These are phyloP conservation scores for Cadophora malorum DNA, from an alignment of 2,329 filamentous ascomycete species.

Conservation along the genomic window DNA sequence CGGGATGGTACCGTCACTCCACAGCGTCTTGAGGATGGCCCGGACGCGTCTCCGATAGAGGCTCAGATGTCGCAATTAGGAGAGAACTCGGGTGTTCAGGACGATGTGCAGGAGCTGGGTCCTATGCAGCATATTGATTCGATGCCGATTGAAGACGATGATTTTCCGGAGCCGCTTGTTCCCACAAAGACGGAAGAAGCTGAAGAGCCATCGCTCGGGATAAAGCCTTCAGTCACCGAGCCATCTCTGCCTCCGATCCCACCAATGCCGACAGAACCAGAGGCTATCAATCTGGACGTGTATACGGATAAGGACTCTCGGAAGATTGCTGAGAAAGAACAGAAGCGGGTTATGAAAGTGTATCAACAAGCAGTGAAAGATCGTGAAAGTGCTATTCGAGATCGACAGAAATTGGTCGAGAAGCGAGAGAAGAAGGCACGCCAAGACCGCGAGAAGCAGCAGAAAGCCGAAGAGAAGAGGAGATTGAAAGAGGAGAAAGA, in stretches of 20 bases:
- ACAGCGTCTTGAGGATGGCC: constrained; percentile 43
- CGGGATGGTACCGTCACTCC: constrained; percentile 46
- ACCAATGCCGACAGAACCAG: constrained; percentile 59
- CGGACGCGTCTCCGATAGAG: constrained; percentile 27
- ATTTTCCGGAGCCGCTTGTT: constrained; percentile 23
- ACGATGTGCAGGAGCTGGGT: constrained; percentile 36
- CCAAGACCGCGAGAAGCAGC: constrained; percentile 49
- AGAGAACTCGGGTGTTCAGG: constrained; percentile 39
- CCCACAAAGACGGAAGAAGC: constrained; percentile 4
- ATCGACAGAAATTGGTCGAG: constrained; percentile 65
- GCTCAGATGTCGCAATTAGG: constrained; percentile 39
- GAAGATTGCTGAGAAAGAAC: constrained; percentile 73
- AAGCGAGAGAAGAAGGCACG: constrained; percentile 54
- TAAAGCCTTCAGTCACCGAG: constrained; percentile 26
- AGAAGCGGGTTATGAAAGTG: constrained; percentile 64
- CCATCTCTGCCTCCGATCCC: constrained; percentile 54
- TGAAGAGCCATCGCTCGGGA: constrained; percentile 11
- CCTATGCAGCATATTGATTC: constrained; percentile 50
- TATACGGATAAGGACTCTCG: constrained; percentile 69
- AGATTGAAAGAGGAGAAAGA: constrained; percentile 40
- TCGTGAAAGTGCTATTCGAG: constrained; percentile 67
- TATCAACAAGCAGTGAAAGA: constrained; percentile 73
- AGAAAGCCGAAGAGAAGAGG: constrained; percentile 44
- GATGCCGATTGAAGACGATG: constrained; percentile 47
- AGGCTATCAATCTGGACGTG: constrained; percentile 60